phyloP scores from a whole-genome alignment of 768 basidiomycete species.

The Leccinum boreale region DNA sequence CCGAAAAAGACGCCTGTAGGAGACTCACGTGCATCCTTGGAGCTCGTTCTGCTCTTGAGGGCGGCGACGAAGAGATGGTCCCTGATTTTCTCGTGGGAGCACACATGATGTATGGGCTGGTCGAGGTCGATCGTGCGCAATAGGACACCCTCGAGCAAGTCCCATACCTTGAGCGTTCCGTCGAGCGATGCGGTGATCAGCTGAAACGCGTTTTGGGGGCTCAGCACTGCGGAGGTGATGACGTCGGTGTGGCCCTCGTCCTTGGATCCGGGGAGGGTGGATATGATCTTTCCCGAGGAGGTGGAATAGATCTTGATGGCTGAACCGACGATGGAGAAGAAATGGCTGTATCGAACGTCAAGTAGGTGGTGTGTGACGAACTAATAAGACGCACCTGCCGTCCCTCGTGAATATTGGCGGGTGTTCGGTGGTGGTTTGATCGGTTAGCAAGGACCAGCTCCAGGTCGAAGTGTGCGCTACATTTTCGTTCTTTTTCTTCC shows the following conservation, averaged over 20 bases:
- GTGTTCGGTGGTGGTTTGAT: conserved; percentile 57
- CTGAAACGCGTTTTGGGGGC: conserved; percentile 86
- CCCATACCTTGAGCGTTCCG: conserved; percentile 89
- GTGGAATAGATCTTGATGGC: conserved; percentile 85
- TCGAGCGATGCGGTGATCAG: conserved; percentile 82
- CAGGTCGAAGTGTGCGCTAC: conserved; percentile 25
- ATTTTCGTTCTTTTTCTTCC: conserved; percentile 10
- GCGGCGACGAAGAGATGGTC: conserved; percentile 70
- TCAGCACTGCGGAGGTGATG: conserved; percentile 74
- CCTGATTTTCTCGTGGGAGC: conserved; percentile 65
- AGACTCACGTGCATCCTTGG: conserved; percentile 25
- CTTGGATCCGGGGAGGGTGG: conserved; percentile 65
- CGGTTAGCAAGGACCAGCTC: conserved; percentile 72
- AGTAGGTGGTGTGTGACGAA: conserved; percentile 2
- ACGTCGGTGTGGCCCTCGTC: conserved; percentile 40
- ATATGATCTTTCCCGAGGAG: conserved; percentile 72
- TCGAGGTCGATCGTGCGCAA: conserved; percentile 70
- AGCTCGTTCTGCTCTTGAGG: conserved; percentile 47
- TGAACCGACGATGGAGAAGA: conserved; percentile 81
- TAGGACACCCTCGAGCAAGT: conserved; percentile 81
- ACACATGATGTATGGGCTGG: conserved; percentile 68
- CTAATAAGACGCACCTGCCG: conserved; percentile 57
- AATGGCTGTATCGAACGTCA: conserved; percentile 56
- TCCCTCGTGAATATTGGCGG: conserved; percentile 86
- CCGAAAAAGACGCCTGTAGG: not conserved